Conservation (phyloP, 2,329 filamentous ascomycete genomes). For the Aspergillus sp. region DNA sequence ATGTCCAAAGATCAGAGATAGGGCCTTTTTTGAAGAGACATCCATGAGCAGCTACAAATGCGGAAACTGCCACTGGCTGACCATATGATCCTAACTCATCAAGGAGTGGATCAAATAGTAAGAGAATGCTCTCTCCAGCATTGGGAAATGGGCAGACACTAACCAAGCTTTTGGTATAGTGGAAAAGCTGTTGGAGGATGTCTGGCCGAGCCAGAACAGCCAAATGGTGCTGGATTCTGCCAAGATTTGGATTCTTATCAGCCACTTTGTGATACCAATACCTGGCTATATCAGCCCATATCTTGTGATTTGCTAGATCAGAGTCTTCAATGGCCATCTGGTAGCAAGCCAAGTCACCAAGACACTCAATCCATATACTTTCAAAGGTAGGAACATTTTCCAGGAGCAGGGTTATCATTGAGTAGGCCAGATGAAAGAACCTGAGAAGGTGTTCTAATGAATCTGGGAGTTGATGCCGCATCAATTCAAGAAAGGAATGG, state of each 20-base stretch:
- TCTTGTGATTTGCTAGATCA: conserved; percentile 63
- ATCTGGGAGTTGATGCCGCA: conserved; percentile 63
- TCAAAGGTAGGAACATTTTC: conserved; percentile 77
- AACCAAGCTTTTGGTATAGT: conserved; percentile 51
- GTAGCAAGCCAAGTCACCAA: conserved; percentile 78
- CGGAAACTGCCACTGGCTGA: conserved; percentile 34
- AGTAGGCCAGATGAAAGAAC: conserved; percentile 83
- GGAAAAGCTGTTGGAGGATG: conserved; percentile 50
- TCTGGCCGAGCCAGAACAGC: conserved; percentile 57
- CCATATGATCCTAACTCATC: conserved; percentile 27
- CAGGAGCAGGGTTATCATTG: conserved; percentile 77
- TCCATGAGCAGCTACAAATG: conserved; percentile 48
- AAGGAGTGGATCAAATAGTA: conserved; percentile 46
- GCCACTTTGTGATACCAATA: conserved; percentile 81
- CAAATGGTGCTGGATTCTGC: conserved; percentile 78
- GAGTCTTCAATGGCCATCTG: conserved; percentile 87
- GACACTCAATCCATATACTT: conserved; percentile 87
- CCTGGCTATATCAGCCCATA: conserved; percentile 70
- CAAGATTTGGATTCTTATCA: conserved; percentile 64
- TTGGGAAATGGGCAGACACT: conserved; percentile 48
- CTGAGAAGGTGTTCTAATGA: conserved; percentile 83
- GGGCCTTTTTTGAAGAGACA: conserved; percentile 35
- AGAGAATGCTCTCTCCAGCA: conserved; percentile 49
- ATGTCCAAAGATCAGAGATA: conserved; percentile 31
- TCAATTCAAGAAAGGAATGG: conserved; percentile 69